Conservation (phyloP, 768 basidiomycete genomes). For the Suillus spraguei region DNA sequence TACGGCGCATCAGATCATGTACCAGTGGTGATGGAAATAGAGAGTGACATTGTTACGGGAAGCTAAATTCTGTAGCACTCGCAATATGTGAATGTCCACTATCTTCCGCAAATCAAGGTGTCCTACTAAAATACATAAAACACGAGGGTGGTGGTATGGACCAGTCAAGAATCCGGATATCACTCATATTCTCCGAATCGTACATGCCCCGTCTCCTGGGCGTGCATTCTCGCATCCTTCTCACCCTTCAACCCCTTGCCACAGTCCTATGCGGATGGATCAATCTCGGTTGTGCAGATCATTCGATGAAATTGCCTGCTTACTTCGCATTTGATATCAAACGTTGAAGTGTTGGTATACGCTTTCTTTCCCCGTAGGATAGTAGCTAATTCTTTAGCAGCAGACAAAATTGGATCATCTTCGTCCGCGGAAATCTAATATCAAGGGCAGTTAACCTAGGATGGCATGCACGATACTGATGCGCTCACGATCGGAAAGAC, state of each 20-base stretch:
- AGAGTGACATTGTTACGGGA: conserved; percentile 40
- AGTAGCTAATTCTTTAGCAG: conserved; percentile 71
- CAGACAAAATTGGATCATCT: conserved; percentile 58
- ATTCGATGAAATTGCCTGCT: conserved; percentile 19
- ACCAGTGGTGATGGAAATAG: conserved; percentile 78
- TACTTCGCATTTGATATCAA: conserved; percentile 88
- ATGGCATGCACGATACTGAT: conserved; percentile 3
- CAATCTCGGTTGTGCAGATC: conserved; percentile 10
- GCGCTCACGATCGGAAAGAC: conserved; percentile 63
- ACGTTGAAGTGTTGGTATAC: conserved; percentile 90
- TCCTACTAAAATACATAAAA: not conserved
- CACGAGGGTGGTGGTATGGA: not conserved
- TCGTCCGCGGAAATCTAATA: conserved; percentile 35
- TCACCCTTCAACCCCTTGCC: conserved; percentile 88
- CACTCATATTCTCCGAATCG: conserved; percentile 81
- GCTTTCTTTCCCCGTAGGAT: conserved; percentile 77
- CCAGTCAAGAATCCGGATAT: not conserved
- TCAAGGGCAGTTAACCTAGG: not conserved
- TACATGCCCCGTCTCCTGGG: conserved; percentile 82
- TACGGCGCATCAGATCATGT: conserved; percentile 89
- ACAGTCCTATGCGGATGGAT: conserved; percentile 58
- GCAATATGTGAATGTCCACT: not conserved
- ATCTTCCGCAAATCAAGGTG: not conserved
- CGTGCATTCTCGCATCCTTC: conserved; percentile 90
- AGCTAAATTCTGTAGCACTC: not conserved